phyloP scores from a whole-genome alignment of 345 rosid genomes.

The Eucalyptus albens region DNA sequence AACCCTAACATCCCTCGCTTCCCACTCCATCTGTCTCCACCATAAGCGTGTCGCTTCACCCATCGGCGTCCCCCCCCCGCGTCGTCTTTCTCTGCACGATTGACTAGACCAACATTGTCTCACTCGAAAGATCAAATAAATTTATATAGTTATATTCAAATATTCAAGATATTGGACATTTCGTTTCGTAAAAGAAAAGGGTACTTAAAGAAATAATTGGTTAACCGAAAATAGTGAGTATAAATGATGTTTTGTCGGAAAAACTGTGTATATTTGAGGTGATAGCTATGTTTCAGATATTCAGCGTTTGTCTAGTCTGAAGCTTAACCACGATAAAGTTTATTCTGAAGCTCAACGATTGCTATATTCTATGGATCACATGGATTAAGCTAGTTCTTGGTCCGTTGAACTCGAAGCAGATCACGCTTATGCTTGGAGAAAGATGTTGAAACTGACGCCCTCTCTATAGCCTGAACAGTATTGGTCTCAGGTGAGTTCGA shows the following conservation, averaged over 20 bases:
- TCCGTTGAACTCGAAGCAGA: not conserved
- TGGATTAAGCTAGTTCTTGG: not conserved
- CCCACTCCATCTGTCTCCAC: not conserved
- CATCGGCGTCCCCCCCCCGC: fast-evolving
- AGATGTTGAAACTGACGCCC: not conserved
- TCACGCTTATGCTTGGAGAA: not conserved
- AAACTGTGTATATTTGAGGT: too few relatives aligned
- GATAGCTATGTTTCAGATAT: not conserved
- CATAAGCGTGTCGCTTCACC: not conserved
- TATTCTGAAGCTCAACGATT: not conserved
- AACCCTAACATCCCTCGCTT: not conserved
- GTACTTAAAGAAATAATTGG: not conserved
- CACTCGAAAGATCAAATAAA: not conserved
- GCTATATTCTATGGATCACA: not conserved
- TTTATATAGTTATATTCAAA: not conserved
- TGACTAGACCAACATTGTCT: not conserved
- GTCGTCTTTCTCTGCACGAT: not conserved
- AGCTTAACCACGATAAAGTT: not conserved
- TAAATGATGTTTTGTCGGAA: not conserved
- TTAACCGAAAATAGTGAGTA: not conserved
- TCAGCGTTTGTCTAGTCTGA: not conserved
- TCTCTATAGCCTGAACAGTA: not conserved
- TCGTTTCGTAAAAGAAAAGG: not conserved
- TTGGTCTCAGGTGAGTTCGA: not conserved
- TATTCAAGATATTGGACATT: not conserved